A percentile compares a stretch with the other conserved stretches of the same genome.
These are phyloP conservation scores for Kwoniella sp. DNA, from an alignment of 768 basidiomycete species.

Conservation along the genomic window DNA sequence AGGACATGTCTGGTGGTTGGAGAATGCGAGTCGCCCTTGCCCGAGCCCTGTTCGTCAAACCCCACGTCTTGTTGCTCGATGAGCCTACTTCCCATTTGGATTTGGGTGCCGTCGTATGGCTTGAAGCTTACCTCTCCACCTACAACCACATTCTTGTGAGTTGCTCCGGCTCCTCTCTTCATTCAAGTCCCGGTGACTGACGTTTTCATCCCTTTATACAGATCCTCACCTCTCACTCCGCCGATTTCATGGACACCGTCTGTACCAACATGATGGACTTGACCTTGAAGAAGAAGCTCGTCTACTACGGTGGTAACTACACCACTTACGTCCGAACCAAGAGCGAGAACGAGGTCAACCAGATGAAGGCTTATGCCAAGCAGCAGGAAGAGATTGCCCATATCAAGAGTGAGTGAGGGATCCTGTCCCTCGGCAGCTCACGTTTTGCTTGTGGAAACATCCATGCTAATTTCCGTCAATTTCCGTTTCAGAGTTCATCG, in stretches of 20 bases:
- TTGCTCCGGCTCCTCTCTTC: constrained; percentile 54
- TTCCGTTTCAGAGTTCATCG: constrained; percentile 74
- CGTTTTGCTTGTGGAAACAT: neutral
- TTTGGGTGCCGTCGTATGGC: constrained; percentile 96
- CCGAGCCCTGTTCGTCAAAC: constrained; percentile 92
- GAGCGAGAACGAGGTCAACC: constrained; percentile 96
- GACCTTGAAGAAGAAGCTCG: constrained; percentile 81
- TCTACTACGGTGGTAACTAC: constrained; percentile 96
- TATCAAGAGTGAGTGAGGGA: constrained; percentile 81
- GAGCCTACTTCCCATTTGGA: constrained; percentile 78
- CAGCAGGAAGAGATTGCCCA: constrained; percentile 98
- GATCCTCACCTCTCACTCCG: constrained; percentile 83
- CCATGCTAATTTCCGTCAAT: constrained; percentile 12
- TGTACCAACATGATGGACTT: constrained; percentile 99
- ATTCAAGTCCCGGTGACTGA: constrained; percentile 34
- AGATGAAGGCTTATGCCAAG: constrained; percentile 99
- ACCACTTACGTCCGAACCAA: constrained; percentile 95
- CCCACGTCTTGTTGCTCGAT: constrained; percentile 90
- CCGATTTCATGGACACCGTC: constrained; percentile 96
- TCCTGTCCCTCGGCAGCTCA: neutral
- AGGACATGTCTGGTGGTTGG: constrained; percentile 99
- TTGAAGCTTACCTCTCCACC: constrained; percentile 95
- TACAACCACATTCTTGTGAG: constrained; percentile 92
- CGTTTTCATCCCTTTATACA: neutral
- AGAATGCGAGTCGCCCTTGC: constrained; percentile 98